These are phyloP conservation scores for Plasmodium falciparum DNA, from an alignment of 169 alveolate genomes.

Conservation along the genomic window DNA sequence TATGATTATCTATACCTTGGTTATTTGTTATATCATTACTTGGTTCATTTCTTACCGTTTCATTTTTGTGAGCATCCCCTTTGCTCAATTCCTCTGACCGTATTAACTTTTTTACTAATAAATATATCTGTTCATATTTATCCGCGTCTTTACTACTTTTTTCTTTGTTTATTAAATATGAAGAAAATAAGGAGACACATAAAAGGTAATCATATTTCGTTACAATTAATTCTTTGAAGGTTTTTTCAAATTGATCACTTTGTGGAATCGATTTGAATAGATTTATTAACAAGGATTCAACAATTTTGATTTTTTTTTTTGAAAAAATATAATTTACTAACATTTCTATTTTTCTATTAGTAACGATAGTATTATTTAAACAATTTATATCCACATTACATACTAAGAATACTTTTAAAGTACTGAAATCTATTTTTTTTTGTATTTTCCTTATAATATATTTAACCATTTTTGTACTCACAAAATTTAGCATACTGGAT, in stretches of 20 bases:
- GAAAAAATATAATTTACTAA: constrained; percentile 40
- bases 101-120: neutral
- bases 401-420: constrained; percentile 8
- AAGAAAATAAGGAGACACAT: neutral
- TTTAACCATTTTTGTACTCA: constrained; percentile 20
- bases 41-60: neutral
- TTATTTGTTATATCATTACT: neutral
- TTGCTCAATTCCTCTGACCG: neutral
- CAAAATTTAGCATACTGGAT: neutral
- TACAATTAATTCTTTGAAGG: constrained; percentile 16
- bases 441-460: constrained; percentile 15
- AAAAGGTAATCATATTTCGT: constrained; percentile 16
- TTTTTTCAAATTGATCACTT: neutral
- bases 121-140: constrained; percentile 7
- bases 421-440: constrained; percentile 19
- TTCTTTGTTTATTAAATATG: neutral
- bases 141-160: neutral
- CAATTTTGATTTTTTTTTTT: neutral
- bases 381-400: constrained; percentile 32
- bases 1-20: neutral
- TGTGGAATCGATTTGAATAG: neutral
- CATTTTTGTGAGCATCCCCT: neutral
- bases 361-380: constrained; percentile 7
- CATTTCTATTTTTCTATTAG: constrained; percentile 27
- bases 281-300: neutral